Conservation (phyloP, 345 rosid genomes). For the Eucalyptus cloeziana region DNA sequence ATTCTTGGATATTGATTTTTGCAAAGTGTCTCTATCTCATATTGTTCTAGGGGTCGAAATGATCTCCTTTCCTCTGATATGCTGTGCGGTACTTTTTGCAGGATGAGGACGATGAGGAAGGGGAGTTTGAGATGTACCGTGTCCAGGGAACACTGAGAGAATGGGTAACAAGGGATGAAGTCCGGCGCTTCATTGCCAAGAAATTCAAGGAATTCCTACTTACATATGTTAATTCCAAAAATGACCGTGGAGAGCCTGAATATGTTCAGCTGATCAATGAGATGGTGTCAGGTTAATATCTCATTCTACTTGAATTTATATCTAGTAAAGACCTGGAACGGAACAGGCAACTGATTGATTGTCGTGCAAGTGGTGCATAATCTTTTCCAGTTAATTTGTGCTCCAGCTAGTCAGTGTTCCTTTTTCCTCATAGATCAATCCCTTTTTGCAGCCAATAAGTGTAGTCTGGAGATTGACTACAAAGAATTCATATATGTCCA, state of each 20-base stretch:
- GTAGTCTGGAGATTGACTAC: constrained; percentile 90
- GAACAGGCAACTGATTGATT: not conserved
- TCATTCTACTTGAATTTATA: not conserved
- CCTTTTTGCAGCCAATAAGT: constrained; percentile 66
- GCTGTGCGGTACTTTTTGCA: not conserved
- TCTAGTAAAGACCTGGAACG: not conserved
- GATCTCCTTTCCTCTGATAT: not conserved
- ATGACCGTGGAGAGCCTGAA: constrained; percentile 51
- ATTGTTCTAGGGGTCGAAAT: not conserved
- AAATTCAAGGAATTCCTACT: constrained; percentile 87
- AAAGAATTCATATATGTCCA: constrained; percentile 79
- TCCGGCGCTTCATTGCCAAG: constrained; percentile 78
- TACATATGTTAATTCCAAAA: constrained; percentile 65
- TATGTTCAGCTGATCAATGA: constrained; percentile 81
- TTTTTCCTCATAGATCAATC: not conserved
- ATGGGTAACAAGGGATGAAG: constrained; percentile 98
- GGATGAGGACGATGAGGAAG: constrained; percentile 80
- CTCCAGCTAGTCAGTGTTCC: not conserved
- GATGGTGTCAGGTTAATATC: constrained; percentile 73
- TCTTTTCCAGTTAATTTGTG: not conserved
- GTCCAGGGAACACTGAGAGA: constrained; percentile 91
- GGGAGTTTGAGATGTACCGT: constrained; percentile 83
- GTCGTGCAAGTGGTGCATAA: not conserved
- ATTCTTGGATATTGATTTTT: not conserved
- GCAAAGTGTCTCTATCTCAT: not conserved